Evolutionary conservation across 495 filamentous ascomycete species (phyloP).

Genomic region (Hyaloscypha finlandica): DNA sequence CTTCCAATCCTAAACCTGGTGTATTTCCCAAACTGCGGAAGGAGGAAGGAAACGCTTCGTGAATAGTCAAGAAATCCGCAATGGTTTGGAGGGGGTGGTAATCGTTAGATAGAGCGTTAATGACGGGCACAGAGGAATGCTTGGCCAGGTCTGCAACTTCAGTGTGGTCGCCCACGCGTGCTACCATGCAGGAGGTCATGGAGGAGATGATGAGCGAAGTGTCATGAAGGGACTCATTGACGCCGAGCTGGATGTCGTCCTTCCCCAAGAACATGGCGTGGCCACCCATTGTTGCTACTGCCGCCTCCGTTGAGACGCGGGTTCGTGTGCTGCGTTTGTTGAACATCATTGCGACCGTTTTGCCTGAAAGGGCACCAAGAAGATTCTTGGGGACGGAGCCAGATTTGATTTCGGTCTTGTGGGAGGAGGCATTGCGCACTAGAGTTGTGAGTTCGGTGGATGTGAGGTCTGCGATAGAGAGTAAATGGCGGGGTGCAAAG

Average conservation of each 20-base stretch:
- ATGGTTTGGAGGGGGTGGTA: conserved; percentile 92
- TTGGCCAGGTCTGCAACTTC: conserved; percentile 80
- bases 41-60: conserved; percentile 66
- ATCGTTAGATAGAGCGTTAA: conserved; percentile 88
- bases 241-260: conserved; percentile 93
- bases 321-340: conserved; percentile 93
- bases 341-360: conserved; percentile 94
- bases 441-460: conserved; percentile 76
- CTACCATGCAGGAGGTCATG: conserved; percentile 90
- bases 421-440: conserved; percentile 73
- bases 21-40: conserved; percentile 25
- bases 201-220: conserved; percentile 86
- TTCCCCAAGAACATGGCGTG: conserved; percentile 96
- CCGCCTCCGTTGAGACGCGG: conserved; percentile 87
- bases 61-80: conserved; percentile 89
- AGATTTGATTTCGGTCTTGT: conserved; percentile 79
- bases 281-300: conserved; percentile 78
- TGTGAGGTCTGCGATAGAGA: conserved; percentile 86
- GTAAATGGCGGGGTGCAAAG: conserved; percentile 72
- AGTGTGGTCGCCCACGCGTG: conserved; percentile 79
- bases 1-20: conserved; percentile 68
- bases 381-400: conserved; percentile 60
- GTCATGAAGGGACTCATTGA: conserved; percentile 91
- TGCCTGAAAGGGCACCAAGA: conserved; percentile 59
- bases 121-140: conserved; percentile 82